Conservation (phyloP, 148 eudicot genomes). For the Nyssa sinensis region DNA sequence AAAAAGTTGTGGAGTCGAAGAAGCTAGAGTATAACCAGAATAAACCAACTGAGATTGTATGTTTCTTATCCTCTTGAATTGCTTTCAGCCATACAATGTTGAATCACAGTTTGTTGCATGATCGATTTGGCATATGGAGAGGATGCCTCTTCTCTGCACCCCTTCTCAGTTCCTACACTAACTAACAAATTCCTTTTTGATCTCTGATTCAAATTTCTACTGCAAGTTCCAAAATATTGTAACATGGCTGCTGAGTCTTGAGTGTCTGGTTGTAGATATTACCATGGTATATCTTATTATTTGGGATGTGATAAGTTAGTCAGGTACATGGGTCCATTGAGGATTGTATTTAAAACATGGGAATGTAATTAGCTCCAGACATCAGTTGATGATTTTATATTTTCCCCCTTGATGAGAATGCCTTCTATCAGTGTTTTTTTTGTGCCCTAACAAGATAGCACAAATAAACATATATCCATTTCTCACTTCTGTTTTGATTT, state of each 20-base stretch:
- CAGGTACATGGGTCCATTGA: not conserved
- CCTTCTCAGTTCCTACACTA: not conserved
- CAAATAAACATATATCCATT: not conserved
- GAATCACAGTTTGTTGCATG: not conserved
- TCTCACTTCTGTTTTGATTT: not conserved
- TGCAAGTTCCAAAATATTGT: not conserved
- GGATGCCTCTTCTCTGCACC: not conserved
- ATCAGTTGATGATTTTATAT: not conserved
- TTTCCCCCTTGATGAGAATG: not conserved
- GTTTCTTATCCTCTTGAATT: slow-evolving; percentile 17
- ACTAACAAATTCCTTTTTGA: not conserved
- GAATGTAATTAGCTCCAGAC: not conserved
- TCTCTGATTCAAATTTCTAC: not conserved
- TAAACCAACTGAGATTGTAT: slow-evolving; percentile 81
- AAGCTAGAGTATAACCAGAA: slow-evolving; percentile 75
- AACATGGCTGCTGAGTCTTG: not conserved
- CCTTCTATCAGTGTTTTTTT: not conserved
- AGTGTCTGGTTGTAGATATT: not conserved
- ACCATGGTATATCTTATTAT: not conserved
- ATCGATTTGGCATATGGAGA: not conserved
- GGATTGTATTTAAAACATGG: too few relatives aligned
- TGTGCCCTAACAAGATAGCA: not conserved
- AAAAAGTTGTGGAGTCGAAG: slow-evolving; percentile 69
- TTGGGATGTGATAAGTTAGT: not conserved
- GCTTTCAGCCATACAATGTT: not conserved